Conservation (phyloP, 441 rosid species). For the Aleurites moluccanus region DNA sequence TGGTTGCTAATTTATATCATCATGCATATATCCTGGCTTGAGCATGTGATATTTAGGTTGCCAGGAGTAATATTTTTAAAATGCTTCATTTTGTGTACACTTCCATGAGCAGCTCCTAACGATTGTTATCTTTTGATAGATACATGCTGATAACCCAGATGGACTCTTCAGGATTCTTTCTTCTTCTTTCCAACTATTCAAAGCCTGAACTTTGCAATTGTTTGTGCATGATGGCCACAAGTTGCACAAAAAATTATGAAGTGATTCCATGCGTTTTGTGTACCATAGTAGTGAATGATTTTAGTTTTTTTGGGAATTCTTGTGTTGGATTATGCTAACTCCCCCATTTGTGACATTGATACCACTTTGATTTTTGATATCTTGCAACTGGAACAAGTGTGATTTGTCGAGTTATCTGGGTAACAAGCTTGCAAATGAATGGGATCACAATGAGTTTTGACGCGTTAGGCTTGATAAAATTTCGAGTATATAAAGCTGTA, state of each 20-base stretch:
- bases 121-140: constrained; percentile 41
- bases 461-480: background rate
- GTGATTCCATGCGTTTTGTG: background rate
- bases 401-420: background rate
- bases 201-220: constrained; percentile 22
- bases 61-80: background rate
- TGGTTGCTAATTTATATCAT: background rate
- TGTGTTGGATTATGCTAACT: background rate
- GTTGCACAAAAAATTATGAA: background rate
- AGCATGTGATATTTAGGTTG: background rate
- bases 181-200: constrained; percentile 64
- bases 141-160: constrained; percentile 93
- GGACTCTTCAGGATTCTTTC: constrained; percentile 90
- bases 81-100: background rate
- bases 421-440: background rate
- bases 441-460: background rate
- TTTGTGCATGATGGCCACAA: background rate
- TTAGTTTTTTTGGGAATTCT: background rate
- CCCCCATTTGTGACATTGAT: too few relatives aligned
- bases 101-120: constrained; percentile 9
- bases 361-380: background rate
- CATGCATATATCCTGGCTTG: background rate
- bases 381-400: background rate
- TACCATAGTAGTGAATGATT: background rate
- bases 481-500: background rate